A percentile compares a stretch with the other conserved stretches of the same genome.
These are phyloP conservation scores for Adansonia digitata DNA, from an alignment of 345 rosid genomes.

Conservation along the genomic window DNA sequence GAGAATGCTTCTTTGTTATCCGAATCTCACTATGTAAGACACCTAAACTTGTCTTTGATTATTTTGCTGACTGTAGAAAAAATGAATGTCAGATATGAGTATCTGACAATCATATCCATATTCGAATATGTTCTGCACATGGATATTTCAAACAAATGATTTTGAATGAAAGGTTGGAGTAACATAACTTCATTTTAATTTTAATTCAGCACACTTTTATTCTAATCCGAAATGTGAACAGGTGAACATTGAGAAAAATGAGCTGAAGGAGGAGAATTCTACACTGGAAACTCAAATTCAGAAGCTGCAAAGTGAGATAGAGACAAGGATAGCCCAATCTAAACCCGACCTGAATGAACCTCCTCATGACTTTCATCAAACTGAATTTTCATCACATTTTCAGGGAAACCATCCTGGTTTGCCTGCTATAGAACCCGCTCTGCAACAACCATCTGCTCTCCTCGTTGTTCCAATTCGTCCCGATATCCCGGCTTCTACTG, in stretches of 20 bases:
- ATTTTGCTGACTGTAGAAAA: no score
- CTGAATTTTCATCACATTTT: constrained; percentile 31
- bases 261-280: constrained; percentile 75
- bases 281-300: constrained; percentile 58
- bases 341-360: constrained; percentile 59
- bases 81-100: no score
- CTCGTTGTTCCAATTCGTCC: constrained; percentile 62
- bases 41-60: neutral
- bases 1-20: constrained; percentile 63
- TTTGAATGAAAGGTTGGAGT: no score
- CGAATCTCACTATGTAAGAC: constrained; percentile 75
- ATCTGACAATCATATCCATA: no score
- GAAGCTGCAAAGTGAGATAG: constrained; percentile 46
- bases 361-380: constrained; percentile 41
- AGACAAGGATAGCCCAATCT: constrained; percentile 35
- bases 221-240: constrained; percentile 17
- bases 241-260: constrained; percentile 78
- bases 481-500: constrained; percentile 34
- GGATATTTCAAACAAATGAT: no score
- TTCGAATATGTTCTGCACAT: no score
- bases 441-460: constrained; percentile 52
- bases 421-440: constrained; percentile 28
- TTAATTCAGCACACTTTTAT: no score
- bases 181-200: no score
- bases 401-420: constrained; percentile 23